These are phyloP conservation scores for Calonectria fujianensis DNA, from an alignment of 2,329 filamentous ascomycete genomes.

Conservation along the genomic window DNA sequence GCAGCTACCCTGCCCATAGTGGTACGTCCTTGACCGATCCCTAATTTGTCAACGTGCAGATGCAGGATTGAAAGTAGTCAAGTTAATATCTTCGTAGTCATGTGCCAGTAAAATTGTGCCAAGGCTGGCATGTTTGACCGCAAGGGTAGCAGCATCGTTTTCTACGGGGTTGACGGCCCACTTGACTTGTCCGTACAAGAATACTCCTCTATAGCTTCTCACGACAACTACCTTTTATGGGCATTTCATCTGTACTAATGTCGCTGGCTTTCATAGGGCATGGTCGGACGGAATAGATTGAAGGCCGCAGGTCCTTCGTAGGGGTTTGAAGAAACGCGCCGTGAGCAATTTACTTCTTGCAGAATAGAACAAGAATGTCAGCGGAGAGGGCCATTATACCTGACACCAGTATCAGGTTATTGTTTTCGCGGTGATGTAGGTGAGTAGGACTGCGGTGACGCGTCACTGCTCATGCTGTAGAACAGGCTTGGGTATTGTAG, in stretches of 20 bases:
- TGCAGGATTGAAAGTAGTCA: neutral
- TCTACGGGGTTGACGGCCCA: neutral
- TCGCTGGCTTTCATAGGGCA: neutral
- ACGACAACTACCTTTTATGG: neutral
- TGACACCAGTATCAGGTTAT: neutral
- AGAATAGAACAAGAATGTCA: neutral
- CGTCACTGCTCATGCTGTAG: neutral
- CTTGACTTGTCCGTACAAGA: neutral
- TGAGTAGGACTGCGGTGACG: neutral
- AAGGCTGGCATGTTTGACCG: no score
- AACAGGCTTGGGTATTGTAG: neutral
- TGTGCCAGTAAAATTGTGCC: neutral
- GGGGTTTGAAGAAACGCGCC: neutral
- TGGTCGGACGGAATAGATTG: neutral
- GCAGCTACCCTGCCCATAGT: neutral
- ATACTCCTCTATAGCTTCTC: neutral
- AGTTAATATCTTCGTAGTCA: neutral
- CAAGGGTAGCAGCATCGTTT: neutral
- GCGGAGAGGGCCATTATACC: neutral
- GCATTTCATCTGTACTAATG: neutral
- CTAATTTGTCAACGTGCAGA: neutral
- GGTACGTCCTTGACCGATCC: neutral
- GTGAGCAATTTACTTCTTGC: neutral
- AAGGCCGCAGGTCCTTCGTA: neutral
- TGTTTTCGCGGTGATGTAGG: neutral